These are phyloP conservation scores for Triglochin maritima DNA, from an alignment of 106 monocot genomes.

Conservation along the genomic window DNA sequence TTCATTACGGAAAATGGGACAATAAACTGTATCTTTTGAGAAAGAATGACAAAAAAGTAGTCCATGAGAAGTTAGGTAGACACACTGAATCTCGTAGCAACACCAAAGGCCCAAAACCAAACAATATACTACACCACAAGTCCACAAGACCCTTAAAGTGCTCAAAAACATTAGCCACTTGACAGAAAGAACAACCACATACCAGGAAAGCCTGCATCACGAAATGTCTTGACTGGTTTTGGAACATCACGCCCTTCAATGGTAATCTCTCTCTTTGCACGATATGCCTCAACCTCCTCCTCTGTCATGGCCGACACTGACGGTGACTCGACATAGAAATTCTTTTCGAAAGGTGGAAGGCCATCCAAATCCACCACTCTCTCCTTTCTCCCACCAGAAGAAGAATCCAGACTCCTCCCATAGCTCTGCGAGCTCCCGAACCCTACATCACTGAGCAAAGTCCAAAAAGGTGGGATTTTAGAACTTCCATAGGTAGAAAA, in stretches of 20 bases:
- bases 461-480: background rate
- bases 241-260: slow-evolving; percentile 88
- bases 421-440: slow-evolving; percentile 31
- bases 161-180: background rate
- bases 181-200: background rate
- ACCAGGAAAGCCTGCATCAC: slow-evolving; percentile 81
- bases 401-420: slow-evolving; percentile 30
- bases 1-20: too few relatives aligned
- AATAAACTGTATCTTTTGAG: too few relatives aligned
- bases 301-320: slow-evolving; percentile 67
- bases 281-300: slow-evolving; percentile 72
- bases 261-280: slow-evolving; percentile 66
- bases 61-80: too few relatives aligned
- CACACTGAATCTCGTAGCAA: background rate
- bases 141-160: background rate
- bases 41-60: too few relatives aligned
- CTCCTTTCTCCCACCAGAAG: slow-evolving; percentile 24
- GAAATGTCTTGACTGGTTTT: slow-evolving; percentile 58
- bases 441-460: slow-evolving; percentile 44
- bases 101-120: background rate
- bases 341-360: slow-evolving; percentile 86
- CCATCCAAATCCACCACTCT: slow-evolving; percentile 45
- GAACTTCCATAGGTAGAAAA: too few relatives aligned
- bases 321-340: slow-evolving; percentile 79
- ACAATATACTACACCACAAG: background rate